These are phyloP conservation scores for Neonectria neomacrospora DNA, from an alignment of 2,329 filamentous ascomycete species.

Conservation along the genomic window DNA sequence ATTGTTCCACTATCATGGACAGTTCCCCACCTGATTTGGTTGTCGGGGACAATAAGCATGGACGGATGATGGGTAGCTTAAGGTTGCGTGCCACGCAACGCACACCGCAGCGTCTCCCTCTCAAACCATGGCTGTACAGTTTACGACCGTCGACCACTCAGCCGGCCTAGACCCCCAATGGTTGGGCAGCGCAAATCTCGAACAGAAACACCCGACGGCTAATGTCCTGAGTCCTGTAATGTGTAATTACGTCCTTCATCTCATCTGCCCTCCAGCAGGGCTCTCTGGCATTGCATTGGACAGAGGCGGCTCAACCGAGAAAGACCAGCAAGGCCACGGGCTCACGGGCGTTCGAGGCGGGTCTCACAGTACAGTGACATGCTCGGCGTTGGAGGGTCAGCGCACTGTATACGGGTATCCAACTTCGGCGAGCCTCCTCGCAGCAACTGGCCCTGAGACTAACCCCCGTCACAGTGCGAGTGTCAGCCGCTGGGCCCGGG, in stretches of 20 bases:
- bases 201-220: constrained; percentile 12
- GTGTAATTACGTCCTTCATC: constrained; percentile 31
- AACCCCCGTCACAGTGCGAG: constrained; percentile 36
- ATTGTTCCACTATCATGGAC: constrained; percentile 19
- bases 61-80: too few relatives aligned
- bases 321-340: constrained; percentile 31
- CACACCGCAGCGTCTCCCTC: constrained; percentile 9
- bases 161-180: constrained; percentile 17
- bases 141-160: constrained; percentile 13
- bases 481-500: constrained; percentile 15
- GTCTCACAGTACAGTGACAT: constrained; percentile 36
- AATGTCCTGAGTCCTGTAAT: constrained; percentile 9
- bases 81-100: background rate
- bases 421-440: background rate
- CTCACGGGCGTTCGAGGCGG: constrained; percentile 33
- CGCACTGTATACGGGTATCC: constrained; percentile 35
- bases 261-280: constrained; percentile 38
- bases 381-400: constrained; percentile 7
- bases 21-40: constrained; percentile 8
- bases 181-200: constrained; percentile 31
- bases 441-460: background rate
- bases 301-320: constrained; percentile 26
- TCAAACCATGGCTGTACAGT: constrained; percentile 33
- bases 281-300: constrained; percentile 23
- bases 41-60: constrained; percentile 12